These are phyloP conservation scores for Austroboletus festivus DNA, from an alignment of 768 basidiomycete genomes.

Conservation along the genomic window DNA sequence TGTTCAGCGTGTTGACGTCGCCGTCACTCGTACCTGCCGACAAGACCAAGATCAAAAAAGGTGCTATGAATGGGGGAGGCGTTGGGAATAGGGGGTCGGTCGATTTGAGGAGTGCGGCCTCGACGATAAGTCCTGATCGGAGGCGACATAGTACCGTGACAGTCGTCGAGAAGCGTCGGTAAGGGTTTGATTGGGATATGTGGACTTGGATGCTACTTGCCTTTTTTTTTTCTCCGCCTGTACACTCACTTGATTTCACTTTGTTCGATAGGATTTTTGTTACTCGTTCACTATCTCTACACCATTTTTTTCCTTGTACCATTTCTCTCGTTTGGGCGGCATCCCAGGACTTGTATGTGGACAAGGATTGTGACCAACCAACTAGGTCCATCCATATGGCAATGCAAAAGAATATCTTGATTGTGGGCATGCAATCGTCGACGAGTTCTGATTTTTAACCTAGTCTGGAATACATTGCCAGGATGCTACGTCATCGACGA, in stretches of 20 bases:
- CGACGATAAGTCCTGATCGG: slow-evolving; percentile 1
- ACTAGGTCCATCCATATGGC: background rate
- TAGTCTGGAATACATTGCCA: no score
- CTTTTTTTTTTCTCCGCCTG: background rate
- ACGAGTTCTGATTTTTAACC: no score
- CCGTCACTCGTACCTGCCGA: slow-evolving; percentile 4
- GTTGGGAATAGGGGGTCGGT: slow-evolving; percentile 1
- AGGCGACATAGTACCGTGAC: slow-evolving; percentile 12
- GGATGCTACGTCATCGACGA: no score
- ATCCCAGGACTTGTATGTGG: background rate
- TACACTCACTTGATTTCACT: background rate
- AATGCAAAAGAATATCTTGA: no score
- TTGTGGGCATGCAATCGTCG: no score
- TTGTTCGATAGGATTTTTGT: no score
- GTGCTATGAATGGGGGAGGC: background rate
- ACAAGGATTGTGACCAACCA: no score
- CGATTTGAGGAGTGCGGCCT: background rate
- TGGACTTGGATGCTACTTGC: no score
- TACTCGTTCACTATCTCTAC: background rate
- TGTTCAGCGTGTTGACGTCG: slow-evolving; percentile 12
- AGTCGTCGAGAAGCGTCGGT: slow-evolving; percentile 4
- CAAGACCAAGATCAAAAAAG: background rate
- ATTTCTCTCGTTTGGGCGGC: no score
- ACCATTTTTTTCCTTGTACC: background rate
- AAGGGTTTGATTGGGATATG: background rate